These are phyloP conservation scores for Penicillium glabrum DNA, from an alignment of 2,329 filamentous ascomycete species.

Conservation along the genomic window DNA sequence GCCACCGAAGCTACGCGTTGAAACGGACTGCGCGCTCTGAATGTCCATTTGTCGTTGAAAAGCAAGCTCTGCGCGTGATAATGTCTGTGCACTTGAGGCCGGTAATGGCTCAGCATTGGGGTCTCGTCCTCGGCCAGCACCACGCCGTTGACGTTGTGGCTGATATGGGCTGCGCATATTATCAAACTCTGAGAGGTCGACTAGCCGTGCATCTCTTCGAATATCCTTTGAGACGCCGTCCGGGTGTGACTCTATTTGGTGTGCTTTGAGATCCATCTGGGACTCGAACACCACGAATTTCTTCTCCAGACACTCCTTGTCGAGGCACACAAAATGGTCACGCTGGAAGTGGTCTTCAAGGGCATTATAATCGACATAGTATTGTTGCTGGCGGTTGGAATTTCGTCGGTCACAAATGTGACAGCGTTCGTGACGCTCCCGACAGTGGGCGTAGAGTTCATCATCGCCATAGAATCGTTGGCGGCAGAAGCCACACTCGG, in stretches of 20 bases:
- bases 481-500: slow-evolving; percentile 88
- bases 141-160: slow-evolving; percentile 59
- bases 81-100: slow-evolving; percentile 71
- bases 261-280: slow-evolving; percentile 90
- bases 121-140: slow-evolving; percentile 71
- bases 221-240: slow-evolving; percentile 78
- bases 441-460: slow-evolving; percentile 89
- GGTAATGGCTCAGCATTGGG: slow-evolving; percentile 82
- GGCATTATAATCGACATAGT: slow-evolving; percentile 84
- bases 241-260: slow-evolving; percentile 82
- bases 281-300: slow-evolving; percentile 97
- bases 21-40: slow-evolving; percentile 78
- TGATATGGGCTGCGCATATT: slow-evolving; percentile 73
- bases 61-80: slow-evolving; percentile 83
- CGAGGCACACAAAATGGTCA: slow-evolving; percentile 82
- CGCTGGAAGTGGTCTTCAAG: slow-evolving; percentile 83
- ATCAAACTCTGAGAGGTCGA: slow-evolving; percentile 86
- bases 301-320: slow-evolving; percentile 89
- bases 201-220: slow-evolving; percentile 75
- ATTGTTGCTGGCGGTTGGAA: slow-evolving; percentile 71
- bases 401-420: slow-evolving; percentile 81
- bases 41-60: slow-evolving; percentile 92
- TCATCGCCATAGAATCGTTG: slow-evolving; percentile 94
- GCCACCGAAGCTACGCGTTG: slow-evolving; percentile 79
- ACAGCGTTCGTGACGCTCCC: slow-evolving; percentile 91